These are phyloP conservation scores for Schrenkiella parvula DNA, from an alignment of 345 rosid species.

Conservation along the genomic window DNA sequence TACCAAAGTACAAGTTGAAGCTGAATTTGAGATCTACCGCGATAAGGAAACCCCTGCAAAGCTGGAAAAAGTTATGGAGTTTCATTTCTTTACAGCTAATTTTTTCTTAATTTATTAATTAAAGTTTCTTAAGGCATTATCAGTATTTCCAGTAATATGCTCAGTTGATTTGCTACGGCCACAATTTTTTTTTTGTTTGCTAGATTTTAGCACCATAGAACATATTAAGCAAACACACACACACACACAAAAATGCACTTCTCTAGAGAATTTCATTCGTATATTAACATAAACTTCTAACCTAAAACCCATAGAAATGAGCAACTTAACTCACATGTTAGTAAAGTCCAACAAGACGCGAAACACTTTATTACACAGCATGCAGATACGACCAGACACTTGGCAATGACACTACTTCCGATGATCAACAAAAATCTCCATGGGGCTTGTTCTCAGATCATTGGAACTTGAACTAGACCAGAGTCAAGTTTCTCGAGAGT, in stretches of 20 bases:
- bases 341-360: slow-evolving; percentile 9
- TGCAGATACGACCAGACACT: slow-evolving; percentile 31
- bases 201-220: background rate
- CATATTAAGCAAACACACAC: background rate
- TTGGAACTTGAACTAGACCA: slow-evolving; percentile 52
- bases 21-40: slow-evolving; percentile 14
- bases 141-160: background rate
- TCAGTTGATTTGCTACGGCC: background rate
- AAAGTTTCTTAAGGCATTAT: background rate
- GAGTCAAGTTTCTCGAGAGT: slow-evolving; percentile 2
- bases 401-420: slow-evolving; percentile 28
- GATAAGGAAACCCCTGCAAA: slow-evolving; percentile 21
- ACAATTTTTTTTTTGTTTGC: background rate
- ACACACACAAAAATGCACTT: background rate
- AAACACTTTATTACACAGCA: slow-evolving; percentile 15
- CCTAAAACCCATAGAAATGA: background rate
- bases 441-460: slow-evolving; percentile 6
- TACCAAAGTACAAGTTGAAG: slow-evolving; percentile 26
- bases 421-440: slow-evolving; percentile 19
- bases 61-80: slow-evolving; percentile 15
- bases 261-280: background rate
- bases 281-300: background rate
- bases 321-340: background rate
- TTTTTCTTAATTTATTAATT: background rate
- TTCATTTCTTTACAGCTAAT: slow-evolving; percentile 27